Evolutionary conservation across 2,329 filamentous ascomycete genomes (phyloP), one percentile per base, ranked within the genome.

Genomic region (Triangularia verruculosa): DNA sequence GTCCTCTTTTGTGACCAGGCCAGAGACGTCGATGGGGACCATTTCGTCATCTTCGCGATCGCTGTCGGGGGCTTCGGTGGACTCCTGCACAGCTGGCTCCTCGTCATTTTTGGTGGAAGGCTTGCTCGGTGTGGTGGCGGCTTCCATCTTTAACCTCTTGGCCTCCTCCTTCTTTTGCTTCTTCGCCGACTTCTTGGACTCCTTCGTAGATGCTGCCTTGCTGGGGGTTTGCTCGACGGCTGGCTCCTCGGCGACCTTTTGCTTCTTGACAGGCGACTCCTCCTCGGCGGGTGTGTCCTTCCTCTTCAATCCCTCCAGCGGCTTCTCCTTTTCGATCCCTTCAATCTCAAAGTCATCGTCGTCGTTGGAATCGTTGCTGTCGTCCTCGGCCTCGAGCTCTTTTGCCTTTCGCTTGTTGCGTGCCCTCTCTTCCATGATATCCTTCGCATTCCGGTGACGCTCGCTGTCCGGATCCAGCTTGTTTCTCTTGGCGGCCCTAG

Each of bases 381-480:
- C 78, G 11, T 78, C 82, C 51, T 81, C 81, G 1, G 80, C 80
- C 61, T 84, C 81, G 63, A 88, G 78, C 67, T 89, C 86, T 61
- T 87, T 85, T 27, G 90, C 81, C 79, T 96, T 96, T 64, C 92
- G 86, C 81, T 96, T 96, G 71, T 91, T 92, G 69, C 80, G 80
- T 52, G 84, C 86, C 61, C 84, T 81, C 74, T 96, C 93, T 70
- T 96, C 92, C 86, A 96, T 89, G 66, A 97, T 87, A 76, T 98
- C 93, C 76, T 96, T 94, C 66, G 93, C 94, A 68, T 88, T 95
- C 68, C 80, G 81, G 81, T 96, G 95, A 69, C 84, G 75, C 66
- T 89, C 88, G 73, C 92, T 93, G 69, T 94, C 92, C 25, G 95
- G 93, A 72, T 98, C 92, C 47, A 98, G 84, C 79, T 97, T 98